Base-by-base conservation (phyloP, 2,329 filamentous ascomycete species). In the Phyllosticta paracitricarpa region DNA sequence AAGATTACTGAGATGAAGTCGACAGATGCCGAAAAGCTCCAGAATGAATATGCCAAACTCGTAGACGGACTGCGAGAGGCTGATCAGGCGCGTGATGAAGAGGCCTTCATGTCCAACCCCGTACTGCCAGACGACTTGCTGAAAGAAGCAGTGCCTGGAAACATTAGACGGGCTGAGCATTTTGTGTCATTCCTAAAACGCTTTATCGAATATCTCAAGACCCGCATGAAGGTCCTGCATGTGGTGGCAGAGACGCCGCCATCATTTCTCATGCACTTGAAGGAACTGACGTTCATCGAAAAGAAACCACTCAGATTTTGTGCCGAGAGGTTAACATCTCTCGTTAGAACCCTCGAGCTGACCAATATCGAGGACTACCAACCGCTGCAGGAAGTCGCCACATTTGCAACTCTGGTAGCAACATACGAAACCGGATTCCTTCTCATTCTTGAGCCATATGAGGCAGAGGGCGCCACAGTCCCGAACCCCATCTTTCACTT, bases 361-460 rank as follows among this genome's bases (percentile, higher is more conserved):
- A 95, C 93, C 33, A 97, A 95, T 68, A 97, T 99, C 63, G 94
- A 99, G 76, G 95, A 99, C 72, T 99, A 95, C 71, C 92, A 97
- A 68, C 89, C 94, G 5, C 81, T 99, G 0, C 94, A 99, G 77
- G 93, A 99, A 77, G 93, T 99, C 7, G 95, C 95, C 22, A 97
- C 91, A 0, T 99, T 99, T 74, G 94, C 94, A 9, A 99, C 94
- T 0, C 81, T 99, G 0, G 91, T 96, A 24, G 91, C 94, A 35
- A 99, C 94, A 0, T 99, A 99, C 70, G 94, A 99, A 67, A 96
- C 91, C 65, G 94, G 94, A 0, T 99, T 99, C 68, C 79, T 97
- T 5, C 83, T 99, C 33, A 99, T 99, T 56, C 81, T 97, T n/a
- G 94, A 99, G 69, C 95, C 94, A 0, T 99, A 89, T 70, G 94